Percentiles rank a stretch among this genome's conserved stretches.
phyloP scores from a whole-genome alignment of 106 monocot genomes.

The Dendrobium huoshanense region DNA sequence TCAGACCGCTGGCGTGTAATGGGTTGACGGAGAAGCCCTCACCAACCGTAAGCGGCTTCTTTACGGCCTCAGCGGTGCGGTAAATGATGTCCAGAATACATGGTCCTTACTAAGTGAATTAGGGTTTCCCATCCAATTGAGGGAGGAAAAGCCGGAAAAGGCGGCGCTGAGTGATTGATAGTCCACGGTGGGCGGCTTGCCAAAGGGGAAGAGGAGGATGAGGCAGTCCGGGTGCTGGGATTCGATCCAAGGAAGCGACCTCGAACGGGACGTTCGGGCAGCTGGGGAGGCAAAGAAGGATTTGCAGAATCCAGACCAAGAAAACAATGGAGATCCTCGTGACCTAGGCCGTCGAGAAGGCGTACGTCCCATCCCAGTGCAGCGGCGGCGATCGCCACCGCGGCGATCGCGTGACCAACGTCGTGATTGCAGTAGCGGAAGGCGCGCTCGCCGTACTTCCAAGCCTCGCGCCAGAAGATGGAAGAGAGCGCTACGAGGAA shows the following conservation, averaged over 20 bases:
- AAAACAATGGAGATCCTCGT: conserved; percentile 40
- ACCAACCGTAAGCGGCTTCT: conserved; percentile 45
- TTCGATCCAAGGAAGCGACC: conserved; percentile 66
- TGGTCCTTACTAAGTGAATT: conserved; percentile 86
- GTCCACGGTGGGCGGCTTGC: conserved; percentile 23
- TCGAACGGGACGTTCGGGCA: conserved; percentile 38
- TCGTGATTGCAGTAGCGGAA: conserved; percentile 97
- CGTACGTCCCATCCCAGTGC: conserved; percentile 79
- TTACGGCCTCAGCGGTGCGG: conserved; percentile 60
- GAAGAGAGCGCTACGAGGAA: conserved; percentile 63
- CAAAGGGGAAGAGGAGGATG: conserved; percentile 62
- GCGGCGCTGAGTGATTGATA: conserved; percentile 27
- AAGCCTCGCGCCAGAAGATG: conserved; percentile 93
- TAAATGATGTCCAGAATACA: conserved; percentile 89
- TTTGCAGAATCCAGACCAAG: conserved; percentile 27
- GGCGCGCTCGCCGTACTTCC: conserved; percentile 97
- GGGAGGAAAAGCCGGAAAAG: conserved; percentile 15
- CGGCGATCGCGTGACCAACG: conserved; percentile 85
- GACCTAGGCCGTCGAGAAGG: conserved; percentile 66
- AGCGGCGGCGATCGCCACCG: conserved; percentile 58
- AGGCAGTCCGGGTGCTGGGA: conserved; percentile 80
- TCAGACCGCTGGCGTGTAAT: conserved; percentile 30
- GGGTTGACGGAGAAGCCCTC: conserved; percentile 44
- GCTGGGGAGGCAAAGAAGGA: conserved; percentile 11
- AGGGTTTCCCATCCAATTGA: conserved; percentile 68